Percentiles rank a stretch among this genome's conserved stretches.
Evolutionary conservation across 768 basidiomycete species (phyloP).

Genomic region (Butyriboletus loyo): DNA sequence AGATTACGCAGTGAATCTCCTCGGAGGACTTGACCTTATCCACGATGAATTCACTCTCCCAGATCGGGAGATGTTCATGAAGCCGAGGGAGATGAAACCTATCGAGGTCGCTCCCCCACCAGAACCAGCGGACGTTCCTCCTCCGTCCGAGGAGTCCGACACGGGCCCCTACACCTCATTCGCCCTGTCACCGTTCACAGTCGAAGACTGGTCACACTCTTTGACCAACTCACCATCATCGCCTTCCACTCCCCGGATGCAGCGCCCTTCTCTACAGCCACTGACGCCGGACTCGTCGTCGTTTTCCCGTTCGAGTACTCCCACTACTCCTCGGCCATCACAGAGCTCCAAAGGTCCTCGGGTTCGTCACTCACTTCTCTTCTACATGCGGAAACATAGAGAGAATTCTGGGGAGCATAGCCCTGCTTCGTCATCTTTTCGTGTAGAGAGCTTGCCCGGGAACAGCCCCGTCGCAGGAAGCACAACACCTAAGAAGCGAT

Average conservation of each 20-base stretch:
- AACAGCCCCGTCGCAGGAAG: conserved; percentile 3
- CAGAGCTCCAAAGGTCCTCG: conserved; percentile 28
- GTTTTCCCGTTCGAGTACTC: conserved; percentile 30
- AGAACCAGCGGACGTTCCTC: conserved; percentile 12
- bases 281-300: conserved; percentile 31
- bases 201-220: conserved; percentile 19
- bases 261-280: conserved; percentile 28
- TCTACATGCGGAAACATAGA: conserved; percentile 31
- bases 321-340: conserved; percentile 26
- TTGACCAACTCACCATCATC: conserved; percentile 17
- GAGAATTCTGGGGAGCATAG: conserved; percentile 18
- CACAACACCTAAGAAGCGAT: conserved; percentile 23
- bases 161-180: conserved; percentile 33
- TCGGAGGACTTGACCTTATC: conserved; percentile 41
- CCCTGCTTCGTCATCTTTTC: conserved; percentile 23
- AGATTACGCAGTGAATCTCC: conserved; percentile 43
- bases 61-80: conserved; percentile 29
- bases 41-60: conserved; percentile 33
- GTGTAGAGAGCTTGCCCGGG: conserved; percentile 16
- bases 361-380: conserved; percentile 26
- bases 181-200: conserved; percentile 26
- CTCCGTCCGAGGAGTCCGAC: conserved; percentile 34
- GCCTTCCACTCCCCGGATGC: conserved; percentile 21
- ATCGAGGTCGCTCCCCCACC: conserved; percentile 28
- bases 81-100: conserved; percentile 29